phyloP scores from a whole-genome alignment of 208 protist genomes.

The Leishmania tarentolae region DNA sequence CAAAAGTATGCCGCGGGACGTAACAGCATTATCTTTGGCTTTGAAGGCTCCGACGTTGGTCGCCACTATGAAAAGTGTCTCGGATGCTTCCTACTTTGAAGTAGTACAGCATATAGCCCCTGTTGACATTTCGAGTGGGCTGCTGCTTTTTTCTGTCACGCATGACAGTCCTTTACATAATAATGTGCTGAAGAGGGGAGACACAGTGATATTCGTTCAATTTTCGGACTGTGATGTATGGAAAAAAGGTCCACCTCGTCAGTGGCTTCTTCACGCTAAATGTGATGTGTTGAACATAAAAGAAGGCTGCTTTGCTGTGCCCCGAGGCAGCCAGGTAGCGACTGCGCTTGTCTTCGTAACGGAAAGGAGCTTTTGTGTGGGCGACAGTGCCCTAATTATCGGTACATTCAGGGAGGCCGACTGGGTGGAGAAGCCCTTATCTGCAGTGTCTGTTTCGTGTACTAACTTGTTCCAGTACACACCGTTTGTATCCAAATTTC shows the following conservation, averaged over 20 bases:
- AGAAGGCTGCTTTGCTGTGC: background rate
- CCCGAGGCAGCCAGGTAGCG: background rate
- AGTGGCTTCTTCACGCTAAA: background rate
- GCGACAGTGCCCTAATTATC: slow-evolving; percentile 1
- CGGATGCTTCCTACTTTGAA: slow-evolving; percentile 1
- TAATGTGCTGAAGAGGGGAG: background rate
- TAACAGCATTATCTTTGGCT: background rate
- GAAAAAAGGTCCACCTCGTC: background rate
- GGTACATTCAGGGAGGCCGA: background rate
- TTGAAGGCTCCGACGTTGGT: background rate
- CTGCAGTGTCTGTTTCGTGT: background rate
- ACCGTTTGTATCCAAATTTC: slow-evolving; percentile 5
- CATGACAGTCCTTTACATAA: slow-evolving; percentile 4
- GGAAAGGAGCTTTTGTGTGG: background rate
- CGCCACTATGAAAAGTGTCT: background rate
- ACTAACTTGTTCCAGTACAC: background rate
- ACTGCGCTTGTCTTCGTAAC: background rate
- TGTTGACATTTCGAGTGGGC: background rate
- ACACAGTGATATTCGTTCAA: background rate
- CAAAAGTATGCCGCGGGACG: background rate
- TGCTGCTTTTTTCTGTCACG: background rate
- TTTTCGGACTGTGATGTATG: background rate
- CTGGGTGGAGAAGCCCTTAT: background rate
- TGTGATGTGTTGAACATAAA: background rate
- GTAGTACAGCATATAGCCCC: background rate